These are phyloP conservation scores for Aspergillus neoniger DNA, from an alignment of 2,329 filamentous ascomycete genomes.

Conservation along the genomic window DNA sequence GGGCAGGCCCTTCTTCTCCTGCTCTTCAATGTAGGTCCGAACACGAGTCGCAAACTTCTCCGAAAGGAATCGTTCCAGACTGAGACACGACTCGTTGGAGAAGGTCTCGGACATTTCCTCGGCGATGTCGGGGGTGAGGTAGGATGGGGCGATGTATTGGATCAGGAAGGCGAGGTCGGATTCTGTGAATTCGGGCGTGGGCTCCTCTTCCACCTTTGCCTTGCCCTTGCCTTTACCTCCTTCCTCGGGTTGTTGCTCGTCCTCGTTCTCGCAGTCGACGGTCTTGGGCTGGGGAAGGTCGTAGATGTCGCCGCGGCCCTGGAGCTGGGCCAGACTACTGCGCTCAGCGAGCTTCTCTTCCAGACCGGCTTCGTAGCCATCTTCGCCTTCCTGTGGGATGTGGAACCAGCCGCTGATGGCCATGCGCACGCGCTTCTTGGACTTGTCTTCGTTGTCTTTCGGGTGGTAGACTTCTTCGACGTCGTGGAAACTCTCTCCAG, in stretches of 20 bases:
- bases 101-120: constrained; percentile 81
- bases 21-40: constrained; percentile 67
- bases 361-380: constrained; percentile 82
- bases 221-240: constrained; percentile 40
- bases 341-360: constrained; percentile 87
- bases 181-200: constrained; percentile 65
- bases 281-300: constrained; percentile 72
- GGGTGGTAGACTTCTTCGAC: constrained; percentile 94
- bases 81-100: constrained; percentile 78
- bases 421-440: constrained; percentile 74
- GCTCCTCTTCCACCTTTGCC: constrained; percentile 49
- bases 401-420: constrained; percentile 99
- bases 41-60: constrained; percentile 74
- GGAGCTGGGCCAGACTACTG: constrained; percentile 88
- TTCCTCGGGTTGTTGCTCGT: constrained; percentile 36
- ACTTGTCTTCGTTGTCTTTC: constrained; percentile 59
- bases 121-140: constrained; percentile 87
- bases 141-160: constrained; percentile 85
- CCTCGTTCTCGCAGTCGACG: constrained; percentile 46
- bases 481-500: constrained; percentile 98
- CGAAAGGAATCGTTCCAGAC: constrained; percentile 74
- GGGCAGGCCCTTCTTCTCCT: constrained; percentile 56
- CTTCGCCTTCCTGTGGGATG: constrained; percentile 91
- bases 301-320: constrained; percentile 87
- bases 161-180: constrained; percentile 85